These are phyloP conservation scores for Lentinus brumalis DNA, from an alignment of 768 basidiomycete species.

Conservation along the genomic window DNA sequence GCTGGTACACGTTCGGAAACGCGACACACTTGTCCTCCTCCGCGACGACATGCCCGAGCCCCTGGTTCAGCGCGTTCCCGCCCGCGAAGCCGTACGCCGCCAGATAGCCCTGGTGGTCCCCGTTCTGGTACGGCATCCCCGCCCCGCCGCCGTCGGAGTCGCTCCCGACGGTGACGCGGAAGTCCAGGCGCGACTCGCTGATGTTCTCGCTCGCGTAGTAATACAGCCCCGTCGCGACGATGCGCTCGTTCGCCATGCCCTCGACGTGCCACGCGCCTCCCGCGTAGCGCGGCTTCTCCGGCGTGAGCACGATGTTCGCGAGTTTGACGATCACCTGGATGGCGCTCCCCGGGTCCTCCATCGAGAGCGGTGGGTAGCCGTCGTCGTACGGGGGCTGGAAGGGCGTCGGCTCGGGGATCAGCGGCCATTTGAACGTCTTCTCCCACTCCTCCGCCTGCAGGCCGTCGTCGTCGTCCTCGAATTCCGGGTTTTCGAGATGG, in stretches of 20 bases:
- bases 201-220: conserved; percentile 38
- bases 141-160: neutral
- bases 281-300: conserved; percentile 30
- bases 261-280: conserved; percentile 40
- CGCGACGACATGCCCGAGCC: conserved; percentile 34
- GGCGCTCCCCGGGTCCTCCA: conserved; percentile 8
- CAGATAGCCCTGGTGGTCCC: conserved; percentile 4
- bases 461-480: neutral
- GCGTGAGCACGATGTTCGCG: conserved; percentile 36
- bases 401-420: conserved; percentile 19
- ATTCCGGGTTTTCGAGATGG: neutral
- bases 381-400: conserved; percentile 4
- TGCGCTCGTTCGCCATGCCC: conserved; percentile 20
- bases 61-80: conserved; percentile 18
- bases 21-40: conserved; percentile 32
- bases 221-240: conserved; percentile 19
- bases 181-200: conserved; percentile 33
- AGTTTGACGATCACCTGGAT: conserved; percentile 45
- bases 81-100: conserved; percentile 11
- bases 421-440: conserved; percentile 5
- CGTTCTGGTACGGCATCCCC: conserved; percentile 5
- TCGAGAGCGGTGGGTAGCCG: neutral
- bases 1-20: conserved; percentile 43
- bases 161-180: conserved; percentile 30
- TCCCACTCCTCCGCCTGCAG: conserved; percentile 2